phyloP scores from a whole-genome alignment of 805 yeast genomes.

The Kurtzmaniella cleridarum region DNA sequence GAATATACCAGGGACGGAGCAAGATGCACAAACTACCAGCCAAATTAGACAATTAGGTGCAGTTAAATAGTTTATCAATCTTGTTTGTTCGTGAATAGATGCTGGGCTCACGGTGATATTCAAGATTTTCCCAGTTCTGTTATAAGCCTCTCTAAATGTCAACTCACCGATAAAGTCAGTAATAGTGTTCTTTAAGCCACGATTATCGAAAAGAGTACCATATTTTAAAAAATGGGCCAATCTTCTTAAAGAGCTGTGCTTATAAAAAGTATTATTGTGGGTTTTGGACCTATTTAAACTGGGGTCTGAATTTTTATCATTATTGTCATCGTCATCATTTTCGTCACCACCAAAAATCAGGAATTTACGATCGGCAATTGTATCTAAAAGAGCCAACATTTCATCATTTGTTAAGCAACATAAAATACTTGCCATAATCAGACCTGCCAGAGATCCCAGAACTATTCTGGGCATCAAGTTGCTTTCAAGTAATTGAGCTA shows the following conservation, averaged over 20 bases:
- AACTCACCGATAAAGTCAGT: conserved; percentile 76
- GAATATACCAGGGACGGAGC: conserved; percentile 90
- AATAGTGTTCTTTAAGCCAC: conserved; percentile 68
- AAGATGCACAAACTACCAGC: conserved; percentile 91
- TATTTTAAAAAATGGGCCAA: conserved; percentile 59
- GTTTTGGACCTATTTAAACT: no score
- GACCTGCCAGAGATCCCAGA: conserved; percentile 95
- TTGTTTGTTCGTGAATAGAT: conserved; percentile 84
- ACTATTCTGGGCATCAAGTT: conserved; percentile 79
- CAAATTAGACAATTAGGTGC: conserved; percentile 78
- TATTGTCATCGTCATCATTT: no score
- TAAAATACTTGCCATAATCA: conserved; percentile 84
- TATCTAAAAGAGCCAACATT: conserved; percentile 48
- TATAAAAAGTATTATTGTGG: no score
- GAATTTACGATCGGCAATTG: conserved; percentile 55
- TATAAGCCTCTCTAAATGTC: conserved; percentile 91
- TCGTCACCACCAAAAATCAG: conserved; percentile 48
- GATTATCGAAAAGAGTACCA: conserved; percentile 86
- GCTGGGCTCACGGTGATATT: conserved; percentile 94
- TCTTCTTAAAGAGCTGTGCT: conserved; percentile 18
- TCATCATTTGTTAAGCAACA: conserved; percentile 79
- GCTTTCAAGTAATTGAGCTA: conserved; percentile 69
- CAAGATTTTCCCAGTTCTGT: conserved; percentile 87
- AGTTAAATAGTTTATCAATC: conserved; percentile 71
- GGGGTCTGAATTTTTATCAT: no score